Conservation (phyloP, 164 flowering plant genomes). For the Brasenia schreberi region DNA sequence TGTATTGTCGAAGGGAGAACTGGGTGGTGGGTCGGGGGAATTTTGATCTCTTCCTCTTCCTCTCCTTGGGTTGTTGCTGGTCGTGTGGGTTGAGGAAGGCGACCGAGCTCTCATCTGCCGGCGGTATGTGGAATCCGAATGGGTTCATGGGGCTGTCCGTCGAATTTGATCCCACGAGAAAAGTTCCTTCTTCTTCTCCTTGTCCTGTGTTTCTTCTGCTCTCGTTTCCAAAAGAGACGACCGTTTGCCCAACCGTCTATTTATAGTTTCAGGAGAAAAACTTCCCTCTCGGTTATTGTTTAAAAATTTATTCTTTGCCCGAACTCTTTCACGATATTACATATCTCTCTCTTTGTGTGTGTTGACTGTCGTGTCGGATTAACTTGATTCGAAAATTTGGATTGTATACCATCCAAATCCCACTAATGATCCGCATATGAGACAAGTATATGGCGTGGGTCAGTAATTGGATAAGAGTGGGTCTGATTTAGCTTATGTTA, state of each 20-base stretch:
- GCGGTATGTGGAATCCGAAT: not conserved
- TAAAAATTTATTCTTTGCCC: not conserved
- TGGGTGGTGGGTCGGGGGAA: slow-evolving; percentile 8
- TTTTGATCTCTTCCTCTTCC: slow-evolving; percentile 33
- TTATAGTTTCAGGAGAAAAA: not conserved
- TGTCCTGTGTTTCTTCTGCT: no score
- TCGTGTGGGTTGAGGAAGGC: not conserved
- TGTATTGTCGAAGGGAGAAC: not conserved
- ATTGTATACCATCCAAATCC: no score
- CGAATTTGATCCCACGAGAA: not conserved
- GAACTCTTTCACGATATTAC: not conserved
- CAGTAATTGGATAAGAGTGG: no score
- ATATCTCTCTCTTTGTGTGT: no score
- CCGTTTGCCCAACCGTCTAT: not conserved
- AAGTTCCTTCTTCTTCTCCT: not conserved
- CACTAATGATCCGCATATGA: no score
- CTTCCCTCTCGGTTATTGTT: not conserved
- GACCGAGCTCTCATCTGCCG: not conserved
- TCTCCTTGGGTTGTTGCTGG: not conserved
- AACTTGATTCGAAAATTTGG: no score
- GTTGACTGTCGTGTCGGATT: no score
- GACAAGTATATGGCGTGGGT: no score
- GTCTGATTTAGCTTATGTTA: no score
- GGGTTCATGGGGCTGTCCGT: not conserved
- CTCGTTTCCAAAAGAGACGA: no score